Percentiles rank a stretch among this genome's conserved stretches.
phyloP scores from a whole-genome alignment of 352 stramenopile species.

The Phytophthora pseudosyringae region DNA sequence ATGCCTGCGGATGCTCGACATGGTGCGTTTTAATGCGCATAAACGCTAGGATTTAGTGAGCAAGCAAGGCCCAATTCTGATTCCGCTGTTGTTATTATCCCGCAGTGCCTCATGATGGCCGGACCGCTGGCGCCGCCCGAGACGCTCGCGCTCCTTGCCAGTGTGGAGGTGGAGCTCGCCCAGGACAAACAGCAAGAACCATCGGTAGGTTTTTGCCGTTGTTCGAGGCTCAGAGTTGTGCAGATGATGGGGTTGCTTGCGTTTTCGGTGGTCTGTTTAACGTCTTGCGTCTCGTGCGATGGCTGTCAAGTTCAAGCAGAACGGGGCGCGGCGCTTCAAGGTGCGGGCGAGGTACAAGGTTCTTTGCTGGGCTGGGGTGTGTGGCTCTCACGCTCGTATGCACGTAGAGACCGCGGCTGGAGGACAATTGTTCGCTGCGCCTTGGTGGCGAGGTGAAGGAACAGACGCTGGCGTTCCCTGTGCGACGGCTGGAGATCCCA shows the following conservation, averaged over 20 bases:
- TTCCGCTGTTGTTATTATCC: not conserved
- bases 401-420: slow-evolving; percentile 30
- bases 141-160: slow-evolving; percentile 58
- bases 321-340: slow-evolving; percentile 25
- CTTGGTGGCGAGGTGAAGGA: slow-evolving; percentile 5
- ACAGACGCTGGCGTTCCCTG: slow-evolving; percentile 39
- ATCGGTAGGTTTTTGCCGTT: slow-evolving; percentile 13
- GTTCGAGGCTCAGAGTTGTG: slow-evolving; percentile 6
- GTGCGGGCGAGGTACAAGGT: slow-evolving; percentile 18
- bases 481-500: slow-evolving; percentile 54
- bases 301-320: slow-evolving; percentile 18
- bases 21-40: slow-evolving; percentile 45
- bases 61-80: slow-evolving; percentile 1
- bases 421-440: not conserved
- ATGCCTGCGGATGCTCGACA: slow-evolving; percentile 60
- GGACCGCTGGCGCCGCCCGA: slow-evolving; percentile 50
- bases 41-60: slow-evolving; percentile 11
- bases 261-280: slow-evolving; percentile 28
- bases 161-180: slow-evolving; percentile 38
- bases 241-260: slow-evolving; percentile 22
- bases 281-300: slow-evolving; percentile 34
- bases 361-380: not conserved
- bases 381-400: slow-evolving; percentile 4
- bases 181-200: not conserved
- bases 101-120: slow-evolving; percentile 79